Percentiles rank a stretch among this genome's conserved stretches.
phyloP scores from a whole-genome alignment of 306 rosid species.

The Pyrus communis region DNA sequence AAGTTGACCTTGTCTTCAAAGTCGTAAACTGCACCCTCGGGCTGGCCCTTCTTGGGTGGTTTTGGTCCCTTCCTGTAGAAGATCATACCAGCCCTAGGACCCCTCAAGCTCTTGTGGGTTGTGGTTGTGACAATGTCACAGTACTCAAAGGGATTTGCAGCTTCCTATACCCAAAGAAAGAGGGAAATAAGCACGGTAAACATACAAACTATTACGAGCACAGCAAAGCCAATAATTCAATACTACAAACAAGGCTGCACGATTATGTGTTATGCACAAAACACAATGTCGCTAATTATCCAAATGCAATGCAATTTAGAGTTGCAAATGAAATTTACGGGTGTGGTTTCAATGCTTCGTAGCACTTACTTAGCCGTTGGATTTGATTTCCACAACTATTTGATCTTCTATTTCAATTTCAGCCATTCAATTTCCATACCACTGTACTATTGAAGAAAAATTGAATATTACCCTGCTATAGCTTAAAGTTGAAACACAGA shows the following conservation, averaged over 20 bases:
- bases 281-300: background rate
- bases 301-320: background rate
- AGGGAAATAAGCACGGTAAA: background rate
- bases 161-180: conserved; percentile 46
- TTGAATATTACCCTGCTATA: no score
- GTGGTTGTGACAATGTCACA: conserved; percentile 93
- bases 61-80: conserved; percentile 88
- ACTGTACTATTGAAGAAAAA: no score
- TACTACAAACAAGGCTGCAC: background rate
- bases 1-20: conserved; percentile 92
- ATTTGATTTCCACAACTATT: no score
- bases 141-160: conserved; percentile 68
- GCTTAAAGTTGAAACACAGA: no score
- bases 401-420: no score
- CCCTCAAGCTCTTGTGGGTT: conserved; percentile 92
- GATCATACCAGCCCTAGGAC: conserved; percentile 97
- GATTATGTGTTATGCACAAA: background rate
- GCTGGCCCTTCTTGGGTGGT: conserved; percentile 93
- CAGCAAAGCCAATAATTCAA: background rate
- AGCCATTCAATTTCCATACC: no score
- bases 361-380: no score
- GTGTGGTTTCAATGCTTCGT: no score
- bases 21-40: conserved; percentile 74
- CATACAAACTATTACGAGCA: background rate
- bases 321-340: background rate